These are phyloP conservation scores for Alternaria sp. DNA, from an alignment of 2,329 filamentous ascomycete genomes.

Conservation along the genomic window DNA sequence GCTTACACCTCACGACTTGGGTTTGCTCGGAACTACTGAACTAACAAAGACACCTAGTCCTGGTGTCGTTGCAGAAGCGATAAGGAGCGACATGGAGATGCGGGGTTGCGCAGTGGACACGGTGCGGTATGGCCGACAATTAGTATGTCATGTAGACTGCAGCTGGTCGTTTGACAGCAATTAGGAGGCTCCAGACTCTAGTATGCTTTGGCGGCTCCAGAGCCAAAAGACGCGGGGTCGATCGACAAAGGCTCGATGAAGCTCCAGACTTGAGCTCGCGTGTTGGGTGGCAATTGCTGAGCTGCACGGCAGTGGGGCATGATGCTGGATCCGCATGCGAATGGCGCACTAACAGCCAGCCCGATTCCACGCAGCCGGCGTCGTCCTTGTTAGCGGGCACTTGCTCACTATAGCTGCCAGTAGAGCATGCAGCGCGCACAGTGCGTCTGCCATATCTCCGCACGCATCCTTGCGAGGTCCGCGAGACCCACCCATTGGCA, in stretches of 20 bases:
- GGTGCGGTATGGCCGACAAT: too few relatives aligned
- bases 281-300: constrained; percentile 29
- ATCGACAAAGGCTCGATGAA: constrained; percentile 26
- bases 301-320: constrained; percentile 26
- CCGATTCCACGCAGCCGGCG: constrained; percentile 39
- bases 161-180: constrained; percentile 6
- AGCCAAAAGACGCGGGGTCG: constrained; percentile 30
- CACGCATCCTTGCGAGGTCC: constrained; percentile 1
- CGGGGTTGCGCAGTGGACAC: constrained; percentile 6
- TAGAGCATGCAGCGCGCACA: constrained; percentile 1
- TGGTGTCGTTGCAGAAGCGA: background rate
- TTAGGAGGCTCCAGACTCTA: constrained; percentile 9
- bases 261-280: constrained; percentile 21
- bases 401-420: background rate
- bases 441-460: constrained; percentile 8
- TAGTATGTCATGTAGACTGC: background rate
- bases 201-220: constrained; percentile 17
- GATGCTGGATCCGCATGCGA: constrained; percentile 32
- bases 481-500: constrained; percentile 16
- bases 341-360: constrained; percentile 31
- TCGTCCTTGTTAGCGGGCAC: constrained; percentile 5
- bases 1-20: constrained; percentile 9
- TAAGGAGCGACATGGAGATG: background rate
- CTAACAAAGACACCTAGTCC: constrained; percentile 22
- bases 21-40: constrained; percentile 10